Conservation (phyloP, 1,284 basidiomycete genomes). For the Trichosporon ovoides region DNA sequence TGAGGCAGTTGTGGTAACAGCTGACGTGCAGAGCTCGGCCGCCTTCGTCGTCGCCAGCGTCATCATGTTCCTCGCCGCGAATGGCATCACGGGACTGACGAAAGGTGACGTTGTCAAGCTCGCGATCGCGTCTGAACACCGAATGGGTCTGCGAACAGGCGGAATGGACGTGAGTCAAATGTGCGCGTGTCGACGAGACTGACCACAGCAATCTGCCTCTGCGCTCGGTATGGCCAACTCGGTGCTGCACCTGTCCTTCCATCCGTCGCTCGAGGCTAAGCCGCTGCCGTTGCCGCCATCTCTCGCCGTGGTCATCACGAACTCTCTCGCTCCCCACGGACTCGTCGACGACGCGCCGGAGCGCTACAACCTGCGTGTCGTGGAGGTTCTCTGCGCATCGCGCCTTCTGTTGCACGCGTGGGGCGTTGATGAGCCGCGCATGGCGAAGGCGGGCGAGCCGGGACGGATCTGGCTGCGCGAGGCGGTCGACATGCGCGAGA, state of each 20-base stretch:
- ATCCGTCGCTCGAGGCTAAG: conserved; percentile 64
- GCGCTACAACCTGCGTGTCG: conserved; percentile 79
- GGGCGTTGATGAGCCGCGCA: conserved; percentile 45
- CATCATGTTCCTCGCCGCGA: conserved; percentile 65
- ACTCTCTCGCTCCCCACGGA: conserved; percentile 76
- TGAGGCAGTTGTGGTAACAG: neutral
- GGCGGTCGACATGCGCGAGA: conserved; percentile 54
- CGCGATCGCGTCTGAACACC: conserved; percentile 73
- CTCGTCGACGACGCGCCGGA: conserved; percentile 70
- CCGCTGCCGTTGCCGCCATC: conserved; percentile 47
- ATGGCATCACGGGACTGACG: conserved; percentile 57
- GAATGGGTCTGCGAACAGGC: conserved; percentile 58
- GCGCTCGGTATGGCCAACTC: conserved; percentile 65
- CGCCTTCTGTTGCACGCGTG: conserved; percentile 62
- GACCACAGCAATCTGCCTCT: conserved; percentile 65
- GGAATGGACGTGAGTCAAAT: conserved; percentile 53
- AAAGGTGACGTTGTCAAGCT: conserved; percentile 68
- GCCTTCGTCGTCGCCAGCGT: conserved; percentile 81
- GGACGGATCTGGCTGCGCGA: conserved; percentile 39
- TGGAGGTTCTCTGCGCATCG: conserved; percentile 75
- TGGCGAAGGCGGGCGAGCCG: conserved; percentile 12
- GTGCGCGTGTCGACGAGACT: neutral
- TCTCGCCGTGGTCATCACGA: conserved; percentile 68
- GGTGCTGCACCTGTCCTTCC: conserved; percentile 74
- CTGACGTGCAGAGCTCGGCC: conserved; percentile 49